These are phyloP conservation scores for Linum tenue DNA, from an alignment of 345 rosid species.

Conservation along the genomic window DNA sequence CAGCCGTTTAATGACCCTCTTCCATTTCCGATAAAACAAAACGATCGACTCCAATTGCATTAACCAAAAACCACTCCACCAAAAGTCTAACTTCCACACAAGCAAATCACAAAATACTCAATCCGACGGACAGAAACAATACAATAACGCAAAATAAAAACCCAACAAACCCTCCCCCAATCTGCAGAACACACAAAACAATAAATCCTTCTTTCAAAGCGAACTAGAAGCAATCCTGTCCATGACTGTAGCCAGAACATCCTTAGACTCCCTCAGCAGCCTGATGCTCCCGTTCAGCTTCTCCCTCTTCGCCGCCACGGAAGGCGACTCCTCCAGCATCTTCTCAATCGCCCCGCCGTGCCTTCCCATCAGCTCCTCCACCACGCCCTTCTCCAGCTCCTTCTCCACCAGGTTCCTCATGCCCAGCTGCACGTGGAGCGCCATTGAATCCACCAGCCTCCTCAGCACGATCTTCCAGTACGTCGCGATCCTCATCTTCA, in stretches of 20 bases:
- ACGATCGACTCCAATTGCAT: too few species aligned
- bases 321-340: slow-evolving; percentile 26
- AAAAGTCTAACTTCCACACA: too few species aligned
- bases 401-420: slow-evolving; percentile 15
- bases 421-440: slow-evolving; percentile 13
- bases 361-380: slow-evolving; percentile 16
- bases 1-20: too few species aligned
- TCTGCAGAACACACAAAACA: too few species aligned
- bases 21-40: too few species aligned
- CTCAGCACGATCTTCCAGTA: slow-evolving; percentile 27
- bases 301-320: slow-evolving; percentile 12
- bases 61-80: too few species aligned
- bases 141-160: too few species aligned
- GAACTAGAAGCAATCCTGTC: slow-evolving; percentile 5
- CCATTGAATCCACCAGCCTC: slow-evolving; percentile 25
- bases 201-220: too few species aligned
- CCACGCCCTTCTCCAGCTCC: slow-evolving; percentile 17
- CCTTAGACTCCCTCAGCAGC: slow-evolving; percentile 20
- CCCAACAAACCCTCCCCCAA: too few species aligned
- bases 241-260: slow-evolving; percentile 16
- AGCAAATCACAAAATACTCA: too few species aligned
- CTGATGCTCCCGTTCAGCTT: slow-evolving; percentile 19
- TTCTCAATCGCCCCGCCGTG: slow-evolving; percentile 16
- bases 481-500: slow-evolving; percentile 21
- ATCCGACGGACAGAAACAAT: too few species aligned